Base-by-base conservation (phyloP, 2,329 filamentous ascomycete genomes). In the Scorias spongiosa region DNA sequence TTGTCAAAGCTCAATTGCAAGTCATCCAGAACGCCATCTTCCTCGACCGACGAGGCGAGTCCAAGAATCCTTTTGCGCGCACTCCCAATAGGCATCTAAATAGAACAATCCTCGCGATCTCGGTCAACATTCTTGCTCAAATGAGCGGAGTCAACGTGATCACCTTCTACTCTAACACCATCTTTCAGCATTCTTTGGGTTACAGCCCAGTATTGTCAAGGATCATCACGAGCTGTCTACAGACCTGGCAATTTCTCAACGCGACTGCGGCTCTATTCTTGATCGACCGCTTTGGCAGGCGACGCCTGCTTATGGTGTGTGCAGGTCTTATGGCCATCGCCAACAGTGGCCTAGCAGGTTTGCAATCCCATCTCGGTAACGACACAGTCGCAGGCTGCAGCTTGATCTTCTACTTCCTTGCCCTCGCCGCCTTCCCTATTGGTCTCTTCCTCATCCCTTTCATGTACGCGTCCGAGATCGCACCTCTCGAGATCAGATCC, bases 391-490 rank as follows among this genome's bases (percentile, higher is more conserved):
- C 52, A 5, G 52, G 52, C 26, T 51, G 48, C 42, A 49, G 49
- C 9, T 43, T 56, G 29, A 48, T 55, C 39, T 54, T 55, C 46
- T 54, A 54, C 38, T 56, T 56, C 48, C 26, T 55, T 8, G 51
- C 51, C 2, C 41, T 54, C n/a, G 48, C 45, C 1, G 50, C 50
- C 15, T 58, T 57, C 43, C 56, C 55, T 0, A 53, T 59, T 41
- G 51, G 55, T 20, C 48, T 57, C 41, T 52, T 60, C 26, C 46
- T 56, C 6, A 51, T 59, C 2, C 54, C 57, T 0, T 60, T 57
- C 52, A 50, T 58, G 48, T 66, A 66, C 39, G 44, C 45, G 28
- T 50, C 51, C 17, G 58, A 61, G 46, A 59, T 61, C 39, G 54
- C 54, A 7, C 57, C 58, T 2, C 44, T 58, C 15, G 40, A 51